A percentile compares a stretch with the other conserved stretches of the same genome.
These are phyloP conservation scores for Pulicaria dysenterica DNA, from an alignment of 129 eudicot genomes.

Conservation along the genomic window DNA sequence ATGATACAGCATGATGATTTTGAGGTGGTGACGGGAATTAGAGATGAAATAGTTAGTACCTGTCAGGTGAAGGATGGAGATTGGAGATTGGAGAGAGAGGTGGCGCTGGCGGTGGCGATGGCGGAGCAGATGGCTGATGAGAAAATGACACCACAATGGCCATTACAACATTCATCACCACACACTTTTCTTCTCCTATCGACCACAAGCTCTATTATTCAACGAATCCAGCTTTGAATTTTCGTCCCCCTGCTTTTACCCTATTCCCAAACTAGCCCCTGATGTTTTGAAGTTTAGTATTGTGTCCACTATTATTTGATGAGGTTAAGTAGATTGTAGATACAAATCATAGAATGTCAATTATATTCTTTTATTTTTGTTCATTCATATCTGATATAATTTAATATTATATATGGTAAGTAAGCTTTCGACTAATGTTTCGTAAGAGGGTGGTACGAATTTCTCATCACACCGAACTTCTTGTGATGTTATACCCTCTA, in stretches of 20 bases:
- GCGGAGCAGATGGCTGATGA: constrained; percentile 24
- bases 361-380: too few species aligned
- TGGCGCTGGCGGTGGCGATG: constrained; percentile 4
- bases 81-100: not conserved
- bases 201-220: constrained; percentile 24
- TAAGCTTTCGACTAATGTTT: too few species aligned
- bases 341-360: too few species aligned
- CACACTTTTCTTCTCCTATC: constrained; percentile 25
- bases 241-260: constrained; percentile 19
- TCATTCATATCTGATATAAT: too few species aligned
- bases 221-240: constrained; percentile 2
- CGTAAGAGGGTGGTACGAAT: too few species aligned
- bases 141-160: constrained; percentile 2
- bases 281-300: constrained; percentile 17
- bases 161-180: constrained; percentile 20
- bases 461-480: too few species aligned
- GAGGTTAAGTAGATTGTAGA: too few species aligned
- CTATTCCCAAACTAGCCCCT: constrained; percentile 18
- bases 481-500: too few species aligned
- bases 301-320: not conserved
- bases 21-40: too few species aligned
- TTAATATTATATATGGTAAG: too few species aligned
- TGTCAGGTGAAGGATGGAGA: not conserved
- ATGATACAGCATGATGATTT: too few species aligned
- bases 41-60: constrained; percentile 19